Conservation (phyloP, 2,329 filamentous ascomycete genomes). For the Thelonectria discophora region DNA sequence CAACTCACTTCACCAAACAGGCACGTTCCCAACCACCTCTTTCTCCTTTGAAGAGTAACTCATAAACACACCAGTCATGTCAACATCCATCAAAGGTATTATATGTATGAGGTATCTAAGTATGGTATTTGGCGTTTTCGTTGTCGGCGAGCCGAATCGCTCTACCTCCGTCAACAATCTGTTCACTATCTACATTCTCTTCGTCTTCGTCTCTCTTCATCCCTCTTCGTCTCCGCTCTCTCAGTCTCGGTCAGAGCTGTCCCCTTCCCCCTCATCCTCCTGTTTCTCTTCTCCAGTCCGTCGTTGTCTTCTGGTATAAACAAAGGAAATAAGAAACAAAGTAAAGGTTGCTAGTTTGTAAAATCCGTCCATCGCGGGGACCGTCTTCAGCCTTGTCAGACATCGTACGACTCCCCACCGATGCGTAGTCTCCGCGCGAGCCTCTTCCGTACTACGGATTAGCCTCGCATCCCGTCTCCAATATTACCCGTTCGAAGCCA, state of each 20-base stretch:
- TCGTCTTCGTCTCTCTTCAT: constrained; percentile 7
- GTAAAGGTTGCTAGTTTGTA: constrained; percentile 27
- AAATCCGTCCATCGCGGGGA: constrained; percentile 28
- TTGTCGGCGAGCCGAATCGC: constrained; percentile 8
- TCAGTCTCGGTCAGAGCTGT: neutral
- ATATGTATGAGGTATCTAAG: constrained; percentile 3
- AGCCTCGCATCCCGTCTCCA: constrained; percentile 44
- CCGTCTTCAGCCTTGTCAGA: constrained; percentile 41
- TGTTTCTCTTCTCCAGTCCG: constrained; percentile 17
- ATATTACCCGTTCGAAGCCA: constrained; percentile 41
- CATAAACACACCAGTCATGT: neutral
- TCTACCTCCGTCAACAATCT: constrained; percentile 30
- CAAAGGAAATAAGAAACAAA: constrained; percentile 40
- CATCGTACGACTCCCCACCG: constrained; percentile 43
- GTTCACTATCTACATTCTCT: constrained; percentile 35
- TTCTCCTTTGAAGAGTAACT: neutral
- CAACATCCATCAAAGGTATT: neutral
- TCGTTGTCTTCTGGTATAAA: constrained; percentile 31
- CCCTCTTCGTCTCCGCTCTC: constrained; percentile 6
- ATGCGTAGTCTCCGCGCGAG: constrained; percentile 37
- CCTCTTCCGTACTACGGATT: constrained; percentile 32
- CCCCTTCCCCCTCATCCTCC: constrained; percentile 11
- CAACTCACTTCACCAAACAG: no score
- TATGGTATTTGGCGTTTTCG: constrained; percentile 4
- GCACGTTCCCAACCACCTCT: neutral